A percentile compares a stretch with the other conserved stretches of the same genome.
These are phyloP conservation scores for Vicia sativa DNA, from an alignment of 306 rosid genomes.

Conservation along the genomic window DNA sequence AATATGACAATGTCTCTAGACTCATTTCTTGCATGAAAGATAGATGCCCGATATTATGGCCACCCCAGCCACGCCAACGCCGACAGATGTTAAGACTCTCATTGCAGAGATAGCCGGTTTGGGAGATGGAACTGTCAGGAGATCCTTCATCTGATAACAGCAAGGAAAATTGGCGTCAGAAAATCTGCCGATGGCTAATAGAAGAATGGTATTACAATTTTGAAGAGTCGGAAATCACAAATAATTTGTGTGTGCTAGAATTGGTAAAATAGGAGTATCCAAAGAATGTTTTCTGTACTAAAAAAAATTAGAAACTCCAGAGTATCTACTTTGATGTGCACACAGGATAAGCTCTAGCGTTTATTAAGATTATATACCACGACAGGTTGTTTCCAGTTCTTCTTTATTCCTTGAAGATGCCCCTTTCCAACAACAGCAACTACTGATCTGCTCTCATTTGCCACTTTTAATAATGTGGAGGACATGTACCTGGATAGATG, in stretches of 20 bases:
- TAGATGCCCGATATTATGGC: constrained; percentile 83
- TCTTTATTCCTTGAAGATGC: constrained; percentile 86
- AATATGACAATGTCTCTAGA: constrained; percentile 3
- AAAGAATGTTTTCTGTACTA: constrained; percentile 1
- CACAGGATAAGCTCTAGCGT: not conserved
- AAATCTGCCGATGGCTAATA: not conserved
- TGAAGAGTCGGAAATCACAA: constrained; percentile 15
- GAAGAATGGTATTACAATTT: not conserved
- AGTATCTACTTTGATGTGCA: constrained; percentile 17
- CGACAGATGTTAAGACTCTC: constrained; percentile 53
- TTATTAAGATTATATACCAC: constrained; percentile 45
- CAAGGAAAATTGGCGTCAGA: constrained; percentile 11
- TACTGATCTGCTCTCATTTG: constrained; percentile 63
- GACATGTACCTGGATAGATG: constrained; percentile 78
- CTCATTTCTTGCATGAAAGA: constrained; percentile 64
- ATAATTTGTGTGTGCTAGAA: not conserved
- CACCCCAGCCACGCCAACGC: constrained; percentile 69
- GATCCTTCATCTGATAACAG: constrained; percentile 68
- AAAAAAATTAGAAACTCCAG: constrained; percentile 10
- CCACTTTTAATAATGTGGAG: constrained; percentile 63
- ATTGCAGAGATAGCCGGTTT: constrained; percentile 44
- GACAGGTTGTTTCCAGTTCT: constrained; percentile 87
- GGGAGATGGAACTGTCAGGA: constrained; percentile 62
- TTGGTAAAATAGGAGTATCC: not conserved
- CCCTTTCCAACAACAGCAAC: constrained; percentile 98